phyloP scores from a whole-genome alignment of 1,284 basidiomycete genomes.

The Apiotrichum siamense region DNA sequence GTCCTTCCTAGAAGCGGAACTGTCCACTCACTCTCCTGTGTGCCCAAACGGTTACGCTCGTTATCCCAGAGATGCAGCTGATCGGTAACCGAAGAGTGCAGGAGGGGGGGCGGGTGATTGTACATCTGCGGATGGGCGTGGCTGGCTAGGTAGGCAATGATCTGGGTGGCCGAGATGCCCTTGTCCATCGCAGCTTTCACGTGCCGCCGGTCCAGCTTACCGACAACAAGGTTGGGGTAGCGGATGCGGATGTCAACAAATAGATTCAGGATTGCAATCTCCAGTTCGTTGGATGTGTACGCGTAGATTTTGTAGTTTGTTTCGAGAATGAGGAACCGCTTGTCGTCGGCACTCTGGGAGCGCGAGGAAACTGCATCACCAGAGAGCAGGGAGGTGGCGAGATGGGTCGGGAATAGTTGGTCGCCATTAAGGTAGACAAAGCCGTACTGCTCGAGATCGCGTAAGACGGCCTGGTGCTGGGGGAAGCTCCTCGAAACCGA shows the following conservation, averaged over 20 bases:
- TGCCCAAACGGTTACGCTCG: slow-evolving; percentile 85
- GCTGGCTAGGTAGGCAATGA: slow-evolving; percentile 87
- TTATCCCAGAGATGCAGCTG: slow-evolving; percentile 97
- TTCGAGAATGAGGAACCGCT: slow-evolving; percentile 93
- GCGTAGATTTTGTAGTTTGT: slow-evolving; percentile 98
- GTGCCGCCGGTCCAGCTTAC: slow-evolving; percentile 87
- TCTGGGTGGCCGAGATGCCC: slow-evolving; percentile 95
- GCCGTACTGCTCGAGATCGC: slow-evolving; percentile 90
- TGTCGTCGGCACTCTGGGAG: slow-evolving; percentile 46
- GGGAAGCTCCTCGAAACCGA: slow-evolving; percentile 72
- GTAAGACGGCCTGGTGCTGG: slow-evolving; percentile 64
- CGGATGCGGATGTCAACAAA: slow-evolving; percentile 89
- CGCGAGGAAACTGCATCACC: slow-evolving; percentile 58
- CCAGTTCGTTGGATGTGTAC: slow-evolving; percentile 96
- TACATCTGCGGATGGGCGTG: slow-evolving; percentile 99
- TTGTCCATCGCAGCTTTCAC: slow-evolving; percentile 89
- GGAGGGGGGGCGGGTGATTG: slow-evolving; percentile 56
- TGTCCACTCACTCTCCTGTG: slow-evolving; percentile 63
- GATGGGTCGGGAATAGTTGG: slow-evolving; percentile 89
- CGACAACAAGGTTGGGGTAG: slow-evolving; percentile 93
- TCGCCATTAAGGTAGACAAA: slow-evolving; percentile 64
- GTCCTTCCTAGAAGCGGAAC: neutral
- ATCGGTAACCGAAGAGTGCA: slow-evolving; percentile 71
- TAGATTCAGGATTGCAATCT: slow-evolving; percentile 91
- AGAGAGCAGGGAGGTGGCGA: slow-evolving; percentile 81